phyloP scores from a whole-genome alignment of 768 basidiomycete genomes.

The Galerina sulciceps region DNA sequence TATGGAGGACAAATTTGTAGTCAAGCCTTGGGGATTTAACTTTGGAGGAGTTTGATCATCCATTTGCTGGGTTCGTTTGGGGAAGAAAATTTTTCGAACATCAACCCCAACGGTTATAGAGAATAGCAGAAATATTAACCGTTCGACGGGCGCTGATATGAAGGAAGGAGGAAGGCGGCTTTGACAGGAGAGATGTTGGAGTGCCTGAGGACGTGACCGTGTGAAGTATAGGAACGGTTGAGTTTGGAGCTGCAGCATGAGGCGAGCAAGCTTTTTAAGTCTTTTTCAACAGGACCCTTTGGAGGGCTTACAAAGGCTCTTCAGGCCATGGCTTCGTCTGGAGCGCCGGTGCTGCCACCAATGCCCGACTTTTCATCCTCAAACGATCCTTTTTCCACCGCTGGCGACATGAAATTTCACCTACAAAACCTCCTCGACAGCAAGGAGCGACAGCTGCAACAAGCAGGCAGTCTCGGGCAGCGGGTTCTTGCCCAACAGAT shows the following conservation, averaged over 20 bases:
- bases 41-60: too few species aligned
- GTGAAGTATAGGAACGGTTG: slow-evolving; percentile 23
- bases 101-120: too few species aligned
- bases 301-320: slow-evolving; percentile 22
- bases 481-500: slow-evolving; percentile 92
- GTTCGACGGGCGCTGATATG: neutral
- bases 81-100: too few species aligned
- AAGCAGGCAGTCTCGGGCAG: slow-evolving; percentile 91
- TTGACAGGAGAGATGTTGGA: neutral
- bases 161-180: neutral
- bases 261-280: slow-evolving; percentile 15
- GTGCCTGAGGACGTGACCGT: slow-evolving; percentile 19
- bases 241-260: slow-evolving; percentile 24
- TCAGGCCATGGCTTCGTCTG: slow-evolving; percentile 29
- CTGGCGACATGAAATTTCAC: slow-evolving; percentile 65
- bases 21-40: too few species aligned
- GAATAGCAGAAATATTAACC: too few species aligned
- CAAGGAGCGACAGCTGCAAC: slow-evolving; percentile 92
- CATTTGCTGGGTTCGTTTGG: too few species aligned
- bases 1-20: too few species aligned
- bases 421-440: slow-evolving; percentile 77
- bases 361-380: slow-evolving; percentile 47
- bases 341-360: slow-evolving; percentile 28
- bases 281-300: slow-evolving; percentile 19
- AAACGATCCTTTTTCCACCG: slow-evolving; percentile 46